These are phyloP conservation scores for Umbelopsis sp. DNA, from an alignment of 192 early-diverging fungal genomes.

Conservation along the genomic window DNA sequence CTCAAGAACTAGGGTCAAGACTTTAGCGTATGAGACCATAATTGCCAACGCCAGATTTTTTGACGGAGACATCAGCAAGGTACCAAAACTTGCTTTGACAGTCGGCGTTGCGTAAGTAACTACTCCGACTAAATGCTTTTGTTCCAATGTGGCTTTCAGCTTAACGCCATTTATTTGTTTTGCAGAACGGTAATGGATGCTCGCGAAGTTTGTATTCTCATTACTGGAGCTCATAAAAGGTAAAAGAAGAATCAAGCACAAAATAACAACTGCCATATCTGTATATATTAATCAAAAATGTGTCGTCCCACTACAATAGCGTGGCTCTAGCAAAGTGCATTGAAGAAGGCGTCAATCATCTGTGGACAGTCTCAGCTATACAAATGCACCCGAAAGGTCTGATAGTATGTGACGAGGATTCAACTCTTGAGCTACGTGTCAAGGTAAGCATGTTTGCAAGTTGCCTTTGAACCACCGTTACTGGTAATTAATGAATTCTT, in stretches of 20 bases:
- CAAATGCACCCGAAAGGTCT: conserved; percentile 79
- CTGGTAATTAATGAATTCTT: background rate
- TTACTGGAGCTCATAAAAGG: conserved; percentile 79
- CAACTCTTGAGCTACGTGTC: conserved; percentile 82
- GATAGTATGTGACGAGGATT: conserved; percentile 86
- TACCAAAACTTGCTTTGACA: conserved; percentile 81
- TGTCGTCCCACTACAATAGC: background rate
- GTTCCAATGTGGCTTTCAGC: background rate
- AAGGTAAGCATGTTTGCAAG: conserved; percentile 43
- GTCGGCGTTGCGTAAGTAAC: conserved; percentile 60
- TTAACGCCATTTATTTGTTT: background rate
- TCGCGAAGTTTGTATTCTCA: conserved; percentile 80
- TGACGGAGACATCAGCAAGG: conserved; percentile 77
- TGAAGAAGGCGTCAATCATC: conserved; percentile 80
- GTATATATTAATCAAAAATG: background rate
- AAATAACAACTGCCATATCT: background rate
- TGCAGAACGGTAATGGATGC: conserved; percentile 81
- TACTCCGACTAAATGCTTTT: background rate
- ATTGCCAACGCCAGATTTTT: conserved; percentile 84
- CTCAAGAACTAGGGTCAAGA: conserved; percentile 79
- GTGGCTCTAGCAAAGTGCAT: conserved; percentile 82
- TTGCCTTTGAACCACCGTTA: background rate
- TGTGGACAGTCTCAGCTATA: conserved; percentile 89
- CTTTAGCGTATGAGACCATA: conserved; percentile 82
- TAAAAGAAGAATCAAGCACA: background rate